These are phyloP conservation scores for Saraca asoca DNA, from an alignment of 331 rosid species.

Conservation along the genomic window DNA sequence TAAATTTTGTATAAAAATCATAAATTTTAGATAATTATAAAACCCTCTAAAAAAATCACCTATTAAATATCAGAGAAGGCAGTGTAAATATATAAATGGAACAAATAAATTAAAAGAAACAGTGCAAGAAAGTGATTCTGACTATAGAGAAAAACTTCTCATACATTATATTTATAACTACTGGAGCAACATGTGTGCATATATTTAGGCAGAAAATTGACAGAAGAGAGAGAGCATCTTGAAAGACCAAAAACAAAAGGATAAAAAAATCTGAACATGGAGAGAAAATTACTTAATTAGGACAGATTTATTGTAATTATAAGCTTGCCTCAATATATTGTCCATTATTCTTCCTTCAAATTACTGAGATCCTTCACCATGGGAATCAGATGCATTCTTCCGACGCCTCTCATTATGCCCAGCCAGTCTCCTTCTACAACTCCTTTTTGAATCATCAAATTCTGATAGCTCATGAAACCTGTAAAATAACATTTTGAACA, in stretches of 20 bases:
- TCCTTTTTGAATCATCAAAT: conserved; percentile 74
- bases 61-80: too few relatives aligned
- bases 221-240: conserved; percentile 86
- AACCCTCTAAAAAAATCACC: too few relatives aligned
- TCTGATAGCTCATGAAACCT: conserved; percentile 77
- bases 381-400: conserved; percentile 53
- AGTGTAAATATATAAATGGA: too few relatives aligned
- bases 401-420: conserved; percentile 88
- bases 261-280: conserved; percentile 12
- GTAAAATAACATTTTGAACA: conserved; percentile 18
- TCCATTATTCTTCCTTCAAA: background rate
- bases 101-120: too few relatives aligned
- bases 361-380: conserved; percentile 50
- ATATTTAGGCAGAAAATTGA: conserved; percentile 41
- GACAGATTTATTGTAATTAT: conserved; percentile 35
- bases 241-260: background rate
- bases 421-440: conserved; percentile 79
- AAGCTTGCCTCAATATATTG: conserved; percentile 30
- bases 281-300: background rate
- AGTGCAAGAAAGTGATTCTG: too few relatives aligned
- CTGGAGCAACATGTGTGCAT: background rate
- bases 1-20: too few relatives aligned
- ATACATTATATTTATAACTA: too few relatives aligned
- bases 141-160: too few relatives aligned
- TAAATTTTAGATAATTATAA: too few relatives aligned